Evolutionary conservation across 306 rosid species (phyloP), one percentile per base, ranked within the genome.

Genomic region (Trichosanthes truncata): DNA sequence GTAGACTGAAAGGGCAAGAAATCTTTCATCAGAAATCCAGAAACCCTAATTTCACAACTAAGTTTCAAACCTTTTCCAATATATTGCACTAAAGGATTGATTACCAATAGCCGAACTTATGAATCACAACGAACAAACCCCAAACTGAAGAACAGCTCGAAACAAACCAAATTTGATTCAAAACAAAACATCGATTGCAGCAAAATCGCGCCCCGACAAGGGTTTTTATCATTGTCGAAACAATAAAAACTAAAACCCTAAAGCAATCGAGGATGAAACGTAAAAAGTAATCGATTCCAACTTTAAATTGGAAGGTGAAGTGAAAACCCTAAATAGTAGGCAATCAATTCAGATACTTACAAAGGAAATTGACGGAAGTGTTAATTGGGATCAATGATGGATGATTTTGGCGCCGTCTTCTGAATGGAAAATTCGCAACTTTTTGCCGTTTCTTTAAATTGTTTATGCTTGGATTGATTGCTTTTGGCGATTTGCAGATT

Each of bases 11-110:
- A 83, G 48, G 66, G 79, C 56, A 82, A 79, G 81, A 43, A 74
- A 83, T 76, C 86, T 84, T 72, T 77, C 78, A 83, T 80, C 84
- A 56, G 69, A 82, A 86, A 67, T 33, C 83, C 87, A 77, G 78
- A 85, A 91, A 83, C 89, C 97, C 89, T 84, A 87, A 84, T 81
- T 82, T 85, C 40, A 77, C 14, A 78, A 45, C 71, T 5, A 41
- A 52, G 43, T 25, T 60, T 52, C 40, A 31, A 78, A 35, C 23
- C 52, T 74, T 12, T 40, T 18, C 25, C 55, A 20, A 59, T 1
- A 59, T 1, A 41, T 73, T 1, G 23, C 12, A 33, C 31, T 41
- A 29, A 49, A 25, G 13, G 20, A 29, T 74, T 5, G 12, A 29
- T 15, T 49, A 74, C 12, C 45, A 33, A 74, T 52, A 26, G 1